A percentile compares a stretch with the other conserved stretches of the same genome.
Evolutionary conservation across 2,329 filamentous ascomycete genomes (phyloP).

Genomic region (Eutypella sp.): DNA sequence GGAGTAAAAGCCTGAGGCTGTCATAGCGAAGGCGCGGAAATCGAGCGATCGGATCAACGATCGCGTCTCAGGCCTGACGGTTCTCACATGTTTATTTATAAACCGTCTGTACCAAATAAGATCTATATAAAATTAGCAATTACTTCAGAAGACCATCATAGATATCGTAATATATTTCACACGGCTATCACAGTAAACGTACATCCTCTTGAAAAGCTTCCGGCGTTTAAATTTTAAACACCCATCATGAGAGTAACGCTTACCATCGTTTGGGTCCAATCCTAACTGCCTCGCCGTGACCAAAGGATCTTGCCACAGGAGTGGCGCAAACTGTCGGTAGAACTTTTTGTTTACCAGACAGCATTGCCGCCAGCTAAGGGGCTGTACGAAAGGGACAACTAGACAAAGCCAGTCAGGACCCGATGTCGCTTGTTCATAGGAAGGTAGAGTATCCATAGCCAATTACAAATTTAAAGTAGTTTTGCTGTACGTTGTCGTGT

Average conservation of each 20-base stretch:
- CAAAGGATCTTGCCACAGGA: conserved; percentile 49
- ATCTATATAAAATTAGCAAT: conserved; percentile 30
- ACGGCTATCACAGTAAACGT: no score
- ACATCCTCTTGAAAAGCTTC: no score
- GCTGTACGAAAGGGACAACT: conserved; percentile 39
- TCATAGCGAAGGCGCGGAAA: conserved; percentile 37
- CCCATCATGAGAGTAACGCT: no score
- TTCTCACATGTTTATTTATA: conserved; percentile 33
- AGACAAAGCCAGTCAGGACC: conserved; percentile 45
- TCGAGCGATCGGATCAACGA: conserved; percentile 43
- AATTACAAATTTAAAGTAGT: not conserved
- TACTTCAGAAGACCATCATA: no score
- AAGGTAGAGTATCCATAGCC: conserved; percentile 38
- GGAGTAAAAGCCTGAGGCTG: conserved; percentile 36
- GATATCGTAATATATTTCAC: no score
- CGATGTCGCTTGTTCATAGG: conserved; percentile 47
- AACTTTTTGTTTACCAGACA: conserved; percentile 46
- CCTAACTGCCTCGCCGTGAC: conserved; percentile 32
- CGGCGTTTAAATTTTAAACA: no score
- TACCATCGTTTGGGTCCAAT: conserved; percentile 41
- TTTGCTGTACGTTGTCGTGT: no score
- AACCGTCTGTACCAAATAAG: conserved; percentile 45
- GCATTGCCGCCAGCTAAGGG: conserved; percentile 38
- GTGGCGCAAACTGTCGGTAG: conserved; percentile 44
- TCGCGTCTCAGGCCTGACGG: conserved; percentile 33